Evolutionary conservation across 2,329 filamentous ascomycete species (phyloP).

Genomic region (Scytalidium sp.): DNA sequence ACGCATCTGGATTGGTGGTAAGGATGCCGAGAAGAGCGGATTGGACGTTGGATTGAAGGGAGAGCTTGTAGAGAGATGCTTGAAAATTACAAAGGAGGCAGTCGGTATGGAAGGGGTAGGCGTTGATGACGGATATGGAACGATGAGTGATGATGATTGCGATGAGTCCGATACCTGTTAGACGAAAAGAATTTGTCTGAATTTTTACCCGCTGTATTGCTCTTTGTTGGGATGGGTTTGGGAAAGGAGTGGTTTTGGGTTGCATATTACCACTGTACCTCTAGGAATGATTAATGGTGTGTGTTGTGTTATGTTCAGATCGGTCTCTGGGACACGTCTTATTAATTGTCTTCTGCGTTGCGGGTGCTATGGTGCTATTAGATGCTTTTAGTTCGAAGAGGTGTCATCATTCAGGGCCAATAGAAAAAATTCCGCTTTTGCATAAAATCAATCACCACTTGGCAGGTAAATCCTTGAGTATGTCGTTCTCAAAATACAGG

Average conservation of each 20-base stretch:
- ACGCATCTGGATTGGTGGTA: constrained; percentile 58
- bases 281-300: no score
- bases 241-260: no score
- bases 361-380: no score
- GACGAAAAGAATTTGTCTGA: neutral
- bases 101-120: constrained; percentile 59
- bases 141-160: constrained; percentile 43
- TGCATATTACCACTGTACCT: no score
- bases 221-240: neutral
- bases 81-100: constrained; percentile 52
- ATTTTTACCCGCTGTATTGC: neutral
- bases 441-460: neutral
- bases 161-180: constrained; percentile 11
- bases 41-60: constrained; percentile 50
- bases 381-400: no score
- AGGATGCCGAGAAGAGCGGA: constrained; percentile 47
- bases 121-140: constrained; percentile 56
- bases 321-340: no score
- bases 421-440: no score
- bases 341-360: no score
- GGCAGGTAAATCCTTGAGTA: no score
- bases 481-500: no score
- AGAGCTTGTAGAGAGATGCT: constrained; percentile 52
- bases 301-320: no score
- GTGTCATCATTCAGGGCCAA: no score